Base-by-base conservation (phyloP, 1,139 yeast genomes). In the Lodderomyces parapsilosis region DNA sequence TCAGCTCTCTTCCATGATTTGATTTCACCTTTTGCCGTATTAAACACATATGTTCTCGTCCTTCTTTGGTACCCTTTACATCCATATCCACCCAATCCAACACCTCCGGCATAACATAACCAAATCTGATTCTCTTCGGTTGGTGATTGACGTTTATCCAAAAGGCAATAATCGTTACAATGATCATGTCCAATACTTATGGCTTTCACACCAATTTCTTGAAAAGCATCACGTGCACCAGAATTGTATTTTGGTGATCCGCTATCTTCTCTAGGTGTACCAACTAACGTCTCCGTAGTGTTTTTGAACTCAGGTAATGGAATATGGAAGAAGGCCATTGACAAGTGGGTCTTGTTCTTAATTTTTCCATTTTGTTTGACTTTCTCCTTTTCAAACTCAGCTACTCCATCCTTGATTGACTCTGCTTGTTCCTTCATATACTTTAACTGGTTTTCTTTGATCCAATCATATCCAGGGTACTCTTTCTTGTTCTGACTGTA, bases 71-170 rank as follows among this genome's bases (percentile, higher is more conserved):
- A 87, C 0, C 93, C 95, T 0, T 89, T 91, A 58, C 90, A 88
- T 0, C 96, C 96, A 24, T 90, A 90, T 0, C 96, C 99, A 35
- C 97, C 98, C 65, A 87, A 94, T 4, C 98, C 99, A 2, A 78
- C 74, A 0, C 85, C 96, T 33, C 99, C 99, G 2, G 96, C 98
- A 56, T 87, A 89, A 57, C 99, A 93, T 35, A 91, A 66, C 96
- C 96, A 88, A 30, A 88, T 66, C 37, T 75, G 72, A 39, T 74
- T 68, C 20, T 59, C 60, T 13, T 58, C 49, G 41, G 55, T 46
- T 4, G 20, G 36, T 14, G 24, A 22, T 13, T 42, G 32, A 11
- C 32, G 32, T 8, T 60, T 51, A 50, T 82, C 84, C 43, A 70
- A 65, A 35, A 86, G 65, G 62, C 99, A 93, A 59, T 78, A 93